phyloP scores from a whole-genome alignment of 192 early-diverging fungal species.

The Podila horticola region DNA sequence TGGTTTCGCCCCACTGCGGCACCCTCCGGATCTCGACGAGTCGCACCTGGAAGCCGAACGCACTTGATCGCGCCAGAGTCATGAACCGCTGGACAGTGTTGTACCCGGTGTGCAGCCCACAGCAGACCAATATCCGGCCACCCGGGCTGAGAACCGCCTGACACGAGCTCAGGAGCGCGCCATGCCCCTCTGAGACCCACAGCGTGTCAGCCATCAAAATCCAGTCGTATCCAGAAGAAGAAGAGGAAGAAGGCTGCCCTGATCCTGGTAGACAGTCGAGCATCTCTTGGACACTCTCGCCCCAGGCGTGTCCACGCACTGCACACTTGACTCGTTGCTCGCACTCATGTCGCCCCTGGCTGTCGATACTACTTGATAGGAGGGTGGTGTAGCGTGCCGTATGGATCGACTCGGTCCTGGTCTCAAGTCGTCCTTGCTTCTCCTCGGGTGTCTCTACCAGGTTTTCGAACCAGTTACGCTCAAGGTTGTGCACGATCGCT shows the following conservation, averaged over 20 bases:
- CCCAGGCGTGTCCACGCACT: slow-evolving; percentile 46
- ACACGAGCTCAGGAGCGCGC: slow-evolving; percentile 21
- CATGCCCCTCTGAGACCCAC: slow-evolving; percentile 44
- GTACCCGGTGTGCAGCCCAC: slow-evolving; percentile 39
- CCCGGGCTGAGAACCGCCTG: slow-evolving; percentile 7
- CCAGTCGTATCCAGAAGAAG: slow-evolving; percentile 19
- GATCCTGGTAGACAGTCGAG: slow-evolving; percentile 19
- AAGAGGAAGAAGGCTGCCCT: too few species aligned
- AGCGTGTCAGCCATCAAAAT: slow-evolving; percentile 41
- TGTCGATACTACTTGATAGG: not conserved
- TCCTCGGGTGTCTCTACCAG: slow-evolving; percentile 20
- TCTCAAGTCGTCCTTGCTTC: slow-evolving; percentile 5
- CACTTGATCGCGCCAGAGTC: slow-evolving; percentile 9
- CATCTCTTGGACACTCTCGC: slow-evolving; percentile 31
- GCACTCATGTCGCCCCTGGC: not conserved
- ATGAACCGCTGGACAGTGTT: slow-evolving; percentile 32
- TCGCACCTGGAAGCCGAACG: slow-evolving; percentile 13
- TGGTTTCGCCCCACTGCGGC: slow-evolving; percentile 32
- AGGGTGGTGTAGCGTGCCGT: not conserved
- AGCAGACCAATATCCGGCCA: slow-evolving; percentile 41
- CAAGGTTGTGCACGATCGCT: slow-evolving; percentile 33
- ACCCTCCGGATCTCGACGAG: slow-evolving; percentile 31
- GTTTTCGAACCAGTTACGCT: slow-evolving; percentile 50
- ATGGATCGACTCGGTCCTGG: not conserved
- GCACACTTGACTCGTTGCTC: slow-evolving; percentile 38